Conservation (phyloP, 495 filamentous ascomycete genomes). For the Penicillium arizonense region DNA sequence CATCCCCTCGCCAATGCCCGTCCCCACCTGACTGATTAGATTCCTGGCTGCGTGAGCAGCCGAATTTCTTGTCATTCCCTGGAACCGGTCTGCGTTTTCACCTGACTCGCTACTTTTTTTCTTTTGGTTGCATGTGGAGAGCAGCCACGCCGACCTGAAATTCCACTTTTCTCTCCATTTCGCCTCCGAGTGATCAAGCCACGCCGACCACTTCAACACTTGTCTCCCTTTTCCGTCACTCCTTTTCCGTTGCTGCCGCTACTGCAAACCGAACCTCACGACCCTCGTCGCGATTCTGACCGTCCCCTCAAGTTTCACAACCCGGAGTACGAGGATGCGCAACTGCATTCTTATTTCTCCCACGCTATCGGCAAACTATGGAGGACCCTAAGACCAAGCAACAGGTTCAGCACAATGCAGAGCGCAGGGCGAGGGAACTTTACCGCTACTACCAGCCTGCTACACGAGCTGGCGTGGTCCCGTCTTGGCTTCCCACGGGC, state of each 20-base stretch:
- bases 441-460: slow-evolving; percentile 40
- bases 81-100: slow-evolving; percentile 4
- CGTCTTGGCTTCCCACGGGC: slow-evolving; percentile 16
- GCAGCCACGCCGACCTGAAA: not conserved
- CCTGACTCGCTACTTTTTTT: slow-evolving; percentile 3
- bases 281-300: not conserved
- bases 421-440: slow-evolving; percentile 36
- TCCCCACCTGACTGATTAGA: slow-evolving; percentile 18
- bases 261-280: not conserved
- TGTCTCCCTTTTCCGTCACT: slow-evolving; percentile 6
- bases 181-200: not conserved
- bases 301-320: slow-evolving; percentile 24
- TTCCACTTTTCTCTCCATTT: slow-evolving; percentile 9
- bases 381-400: slow-evolving; percentile 7
- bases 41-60: not conserved
- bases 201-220: not conserved
- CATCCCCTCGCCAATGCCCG: slow-evolving; percentile 2
- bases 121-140: slow-evolving; percentile 4
- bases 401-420: slow-evolving; percentile 14
- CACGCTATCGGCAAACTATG: slow-evolving; percentile 13
- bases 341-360: slow-evolving; percentile 7
- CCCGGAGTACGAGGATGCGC: slow-evolving; percentile 21
- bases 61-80: not conserved
- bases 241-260: not conserved
- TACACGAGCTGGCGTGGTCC: slow-evolving; percentile 9